Base-by-base conservation (phyloP, 352 stramenopile species). In the Pythium insidiosum region DNA sequence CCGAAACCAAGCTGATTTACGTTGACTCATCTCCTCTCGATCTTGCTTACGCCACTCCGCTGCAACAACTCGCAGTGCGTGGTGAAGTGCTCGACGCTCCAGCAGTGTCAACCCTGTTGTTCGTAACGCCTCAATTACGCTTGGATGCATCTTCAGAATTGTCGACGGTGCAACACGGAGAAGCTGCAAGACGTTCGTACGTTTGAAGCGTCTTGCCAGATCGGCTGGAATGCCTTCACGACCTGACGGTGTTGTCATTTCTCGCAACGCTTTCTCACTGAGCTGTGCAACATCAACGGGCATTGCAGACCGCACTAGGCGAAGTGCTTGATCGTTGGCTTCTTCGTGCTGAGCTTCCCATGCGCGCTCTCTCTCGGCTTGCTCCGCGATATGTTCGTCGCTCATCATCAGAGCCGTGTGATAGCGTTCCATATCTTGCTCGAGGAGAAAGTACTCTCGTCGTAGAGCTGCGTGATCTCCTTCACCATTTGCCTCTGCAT, bases 391-490 rank as follows among this genome's bases (percentile, higher is more conserved):
- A 51, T 95, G 95, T 56, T 96, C 87, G 47, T 96, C 87, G 6
- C 78, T 84, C 56, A 93, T 72, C 16, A 93, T 59, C n/a, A 96
- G 65, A 34, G 87, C 87, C 39, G 73, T 91, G 62, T 90, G 86
- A 47, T 90, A 95, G 39, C 86, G 83, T 50, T 95, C 82, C 81
- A 96, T 95, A 24, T 95, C 73, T 49, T 94, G 81, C 57, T 96
- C 84, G 1, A 96, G 66, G 38, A 76, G 63, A 42, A 86, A 95
- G 44, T 94, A 94, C 50, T 96, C 83, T 18, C 88, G 80, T 0
- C 80, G 68, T 16, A 60, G 29, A 6, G 47, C 35, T 3, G n/a
- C 38, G 9, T 49, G 43, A 42, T 35, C 10, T 28, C 7, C 19
- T 53, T 35, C 12, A 37, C 11, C 1, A 84, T 61, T 50, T 36